phyloP scores from a whole-genome alignment of 495 filamentous ascomycete genomes.

The Neurospora africana region DNA sequence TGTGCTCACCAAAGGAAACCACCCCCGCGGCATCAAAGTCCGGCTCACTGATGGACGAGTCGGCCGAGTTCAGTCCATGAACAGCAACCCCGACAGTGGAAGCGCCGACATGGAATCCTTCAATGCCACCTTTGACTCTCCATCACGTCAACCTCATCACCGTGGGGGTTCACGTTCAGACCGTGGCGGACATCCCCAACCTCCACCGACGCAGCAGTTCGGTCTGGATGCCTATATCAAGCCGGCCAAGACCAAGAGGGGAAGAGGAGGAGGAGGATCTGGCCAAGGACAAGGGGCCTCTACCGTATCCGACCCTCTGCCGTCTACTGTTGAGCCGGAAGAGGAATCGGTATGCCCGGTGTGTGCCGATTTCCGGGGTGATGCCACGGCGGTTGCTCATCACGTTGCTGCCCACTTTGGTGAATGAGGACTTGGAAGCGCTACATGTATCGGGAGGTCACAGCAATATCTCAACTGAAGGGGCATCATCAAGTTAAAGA shows the following conservation, averaged over 20 bases:
- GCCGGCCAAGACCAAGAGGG: slow-evolving; percentile 16
- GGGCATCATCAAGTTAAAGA: neutral
- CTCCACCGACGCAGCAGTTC: slow-evolving; percentile 12
- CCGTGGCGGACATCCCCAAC: slow-evolving; percentile 1
- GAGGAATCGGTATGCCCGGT: slow-evolving; percentile 43
- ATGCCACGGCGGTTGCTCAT: slow-evolving; percentile 46
- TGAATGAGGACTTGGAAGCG: slow-evolving; percentile 4
- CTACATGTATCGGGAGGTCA: neutral
- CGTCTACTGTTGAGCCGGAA: neutral
- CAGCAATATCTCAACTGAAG: neutral
- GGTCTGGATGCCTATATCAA: slow-evolving; percentile 38
- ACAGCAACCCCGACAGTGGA: slow-evolving; percentile 10
- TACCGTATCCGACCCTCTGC: slow-evolving; percentile 8
- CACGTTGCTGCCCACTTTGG: slow-evolving; percentile 49
- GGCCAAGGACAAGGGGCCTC: slow-evolving; percentile 16
- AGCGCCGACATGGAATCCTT: slow-evolving; percentile 1
- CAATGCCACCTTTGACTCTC: neutral
- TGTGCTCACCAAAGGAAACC: slow-evolving; percentile 57
- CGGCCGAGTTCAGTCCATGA: slow-evolving; percentile 55
- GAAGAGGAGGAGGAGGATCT: slow-evolving; percentile 15
- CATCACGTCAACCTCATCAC: neutral
- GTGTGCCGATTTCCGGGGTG: slow-evolving; percentile 48
- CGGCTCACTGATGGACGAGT: slow-evolving; percentile 55
- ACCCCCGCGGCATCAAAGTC: slow-evolving; percentile 70
- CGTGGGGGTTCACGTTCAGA: neutral